These are phyloP conservation scores for Crithidia fasciculata DNA, from an alignment of 208 protist species.

Conservation along the genomic window DNA sequence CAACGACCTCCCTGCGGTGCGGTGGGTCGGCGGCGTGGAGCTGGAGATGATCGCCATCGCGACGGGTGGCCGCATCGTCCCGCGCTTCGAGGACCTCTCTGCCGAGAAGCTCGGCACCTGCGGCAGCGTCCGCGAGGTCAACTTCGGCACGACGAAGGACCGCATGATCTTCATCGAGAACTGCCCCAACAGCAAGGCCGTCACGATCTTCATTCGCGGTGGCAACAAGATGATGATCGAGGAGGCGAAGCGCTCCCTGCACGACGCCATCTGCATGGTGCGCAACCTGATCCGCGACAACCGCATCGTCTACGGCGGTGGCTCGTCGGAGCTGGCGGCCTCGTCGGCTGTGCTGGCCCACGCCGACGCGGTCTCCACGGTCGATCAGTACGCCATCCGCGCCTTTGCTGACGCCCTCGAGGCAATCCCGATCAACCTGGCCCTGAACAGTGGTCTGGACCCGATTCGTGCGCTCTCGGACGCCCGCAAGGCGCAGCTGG, in stretches of 20 bases:
- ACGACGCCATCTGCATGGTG: conserved; percentile 99
- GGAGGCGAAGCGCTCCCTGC: conserved; percentile 99
- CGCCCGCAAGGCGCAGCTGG: conserved; percentile 96
- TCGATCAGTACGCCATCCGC: conserved; percentile 99
- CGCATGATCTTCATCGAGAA: conserved; percentile 99
- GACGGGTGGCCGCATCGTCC: conserved; percentile 98
- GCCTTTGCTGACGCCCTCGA: conserved; percentile 99
- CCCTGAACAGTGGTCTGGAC: conserved; percentile 98
- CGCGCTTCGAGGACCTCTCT: conserved; percentile 98
- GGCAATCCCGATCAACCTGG: conserved; percentile 98
- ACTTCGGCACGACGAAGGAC: conserved; percentile 98
- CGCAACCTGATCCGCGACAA: conserved; percentile 99
- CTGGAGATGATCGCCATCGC: conserved; percentile 99
- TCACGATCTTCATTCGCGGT: conserved; percentile 99
- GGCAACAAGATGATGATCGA: conserved; percentile 99
- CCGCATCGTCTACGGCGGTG: conserved; percentile 99
- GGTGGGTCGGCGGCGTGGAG: conserved; percentile 99
- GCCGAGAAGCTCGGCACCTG: conserved; percentile 97
- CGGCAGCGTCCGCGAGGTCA: conserved; percentile 89
- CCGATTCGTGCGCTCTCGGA: conserved; percentile 97
- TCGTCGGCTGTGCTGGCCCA: conserved; percentile 93
- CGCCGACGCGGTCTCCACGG: conserved; percentile 92
- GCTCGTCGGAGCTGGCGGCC: conserved; percentile 98
- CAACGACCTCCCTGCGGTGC: conserved; percentile 99
- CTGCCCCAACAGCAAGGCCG: conserved; percentile 97